Base-by-base conservation (phyloP, 768 basidiomycete genomes). In the Rhodotorula babjevae region DNA sequence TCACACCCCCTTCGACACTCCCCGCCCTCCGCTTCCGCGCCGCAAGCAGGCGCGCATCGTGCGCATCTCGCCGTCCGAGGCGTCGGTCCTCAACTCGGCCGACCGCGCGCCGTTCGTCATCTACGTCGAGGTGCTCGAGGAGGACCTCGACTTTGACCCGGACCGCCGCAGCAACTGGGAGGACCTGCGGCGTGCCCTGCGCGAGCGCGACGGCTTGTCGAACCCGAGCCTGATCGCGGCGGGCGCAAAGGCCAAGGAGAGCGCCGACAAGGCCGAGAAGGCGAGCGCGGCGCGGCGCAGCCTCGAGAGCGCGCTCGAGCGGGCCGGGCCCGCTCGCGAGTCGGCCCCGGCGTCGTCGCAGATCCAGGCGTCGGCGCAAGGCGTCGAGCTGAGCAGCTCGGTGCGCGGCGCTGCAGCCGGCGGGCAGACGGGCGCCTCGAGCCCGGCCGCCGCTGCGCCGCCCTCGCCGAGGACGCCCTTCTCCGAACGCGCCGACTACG, bases 41-140 rank as follows among this genome's bases (percentile, higher is more conserved):
- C 44, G 80, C 81, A 68, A 75, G 52, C 81, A 84, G 53, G 83
- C 97, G 80, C 89, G 92, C 56, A 92, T 99, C 63, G 93, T 98
- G 63, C 88, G 96, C 74, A 95, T 99, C 78, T 94, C 95, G 19
- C 95, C 96, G 6, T 92, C 94, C 23, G 96, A 99, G 83, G 90
- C 92, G 68, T 96, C 98, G 58, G 96, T 98, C 18, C 85, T 99
- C 40, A 99, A 99, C 80, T 98, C 95, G 29, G 96, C 96, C 7
- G 94, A 99, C 81, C 87, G 91, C 49, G 93, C 93, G 0, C 96
- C 96, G 10, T 99, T 91, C 80, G 85, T 99, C 29, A 86, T 99
- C 33, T 85, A 94, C 72, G 87, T 98, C 69, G 96, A 99, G 81
- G 89, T 98, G 58, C 84, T 98, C 44, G 86, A 87, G 72, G 88